These are phyloP conservation scores for Rubroboletus pulcherrimus DNA, from an alignment of 768 basidiomycete species.

Conservation along the genomic window DNA sequence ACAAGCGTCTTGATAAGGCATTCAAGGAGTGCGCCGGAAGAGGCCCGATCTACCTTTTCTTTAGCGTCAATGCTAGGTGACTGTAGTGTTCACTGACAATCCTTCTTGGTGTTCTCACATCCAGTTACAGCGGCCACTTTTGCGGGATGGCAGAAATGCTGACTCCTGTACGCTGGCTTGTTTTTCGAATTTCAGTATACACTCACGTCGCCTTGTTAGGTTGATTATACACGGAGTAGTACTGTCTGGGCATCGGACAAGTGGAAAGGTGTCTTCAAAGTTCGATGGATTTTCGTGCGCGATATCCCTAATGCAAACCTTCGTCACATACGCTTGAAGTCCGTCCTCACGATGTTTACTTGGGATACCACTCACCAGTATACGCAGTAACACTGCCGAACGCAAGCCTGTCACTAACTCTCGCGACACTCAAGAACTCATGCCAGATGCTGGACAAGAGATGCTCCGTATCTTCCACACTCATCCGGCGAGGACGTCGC, in stretches of 20 bases:
- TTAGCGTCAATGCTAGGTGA: conserved; percentile 91
- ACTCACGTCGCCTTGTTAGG: conserved; percentile 35
- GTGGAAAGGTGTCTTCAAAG: conserved; percentile 99
- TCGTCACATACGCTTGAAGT: conserved; percentile 88
- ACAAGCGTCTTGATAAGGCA: conserved; percentile 95
- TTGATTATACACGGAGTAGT: conserved; percentile 91
- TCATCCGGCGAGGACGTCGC: conserved; percentile 88
- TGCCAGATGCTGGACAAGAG: conserved; percentile 94
- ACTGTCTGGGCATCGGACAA: conserved; percentile 99
- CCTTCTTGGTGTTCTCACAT: conserved; percentile 8
- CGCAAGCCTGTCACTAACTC: conserved; percentile 98
- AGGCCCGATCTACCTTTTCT: conserved; percentile 96
- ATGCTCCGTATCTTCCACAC: conserved; percentile 95
- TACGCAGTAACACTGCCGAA: conserved; percentile 86
- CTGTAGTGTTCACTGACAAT: conserved; percentile 1
- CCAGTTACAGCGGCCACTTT: conserved; percentile 75
- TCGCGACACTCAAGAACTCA: conserved; percentile 93
- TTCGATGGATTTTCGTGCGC: conserved; percentile 95
- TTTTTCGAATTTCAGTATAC: not conserved
- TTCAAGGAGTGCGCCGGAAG: conserved; percentile 92
- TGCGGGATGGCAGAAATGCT: conserved; percentile 99
- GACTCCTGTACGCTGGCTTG: conserved; percentile 61
- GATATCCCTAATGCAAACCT: conserved; percentile 90
- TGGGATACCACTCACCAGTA: conserved; percentile 11
- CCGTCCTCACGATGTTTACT: conserved; percentile 7